phyloP scores from a whole-genome alignment of 2,329 filamentous ascomycete genomes.

The Trichoderma koningii region DNA sequence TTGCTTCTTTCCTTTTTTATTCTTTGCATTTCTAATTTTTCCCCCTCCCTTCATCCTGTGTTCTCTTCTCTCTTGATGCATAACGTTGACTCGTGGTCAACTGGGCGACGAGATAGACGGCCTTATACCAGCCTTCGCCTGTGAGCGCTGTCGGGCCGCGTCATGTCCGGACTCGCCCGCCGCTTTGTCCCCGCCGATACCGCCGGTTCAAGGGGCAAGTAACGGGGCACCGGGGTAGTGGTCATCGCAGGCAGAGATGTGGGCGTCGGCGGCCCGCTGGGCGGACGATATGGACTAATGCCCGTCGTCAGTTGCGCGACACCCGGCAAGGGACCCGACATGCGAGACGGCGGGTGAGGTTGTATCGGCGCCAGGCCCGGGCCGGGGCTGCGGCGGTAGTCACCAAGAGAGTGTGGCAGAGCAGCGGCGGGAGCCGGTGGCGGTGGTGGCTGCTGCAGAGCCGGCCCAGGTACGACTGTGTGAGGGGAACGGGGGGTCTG shows the following conservation, averaged over 20 bases:
- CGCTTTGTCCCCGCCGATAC: slow-evolving; percentile 53
- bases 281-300: slow-evolving; percentile 56
- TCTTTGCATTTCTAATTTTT: too few relatives aligned
- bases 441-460: slow-evolving; percentile 34
- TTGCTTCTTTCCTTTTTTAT: neutral
- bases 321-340: slow-evolving; percentile 57
- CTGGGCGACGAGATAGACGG: neutral
- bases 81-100: neutral
- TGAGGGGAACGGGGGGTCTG: slow-evolving; percentile 28
- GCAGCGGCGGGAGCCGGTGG: slow-evolving; percentile 31
- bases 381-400: slow-evolving; percentile 40
- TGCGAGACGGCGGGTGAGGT: slow-evolving; percentile 42
- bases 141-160: slow-evolving; percentile 49
- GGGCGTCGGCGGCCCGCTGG: slow-evolving; percentile 24
- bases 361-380: slow-evolving; percentile 58
- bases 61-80: neutral
- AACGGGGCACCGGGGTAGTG: slow-evolving; percentile 31
- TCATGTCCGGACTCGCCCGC: slow-evolving; percentile 52
- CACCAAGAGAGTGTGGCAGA: slow-evolving; percentile 30
- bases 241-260: slow-evolving; percentile 23
- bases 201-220: slow-evolving; percentile 44
- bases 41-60: too few relatives aligned
- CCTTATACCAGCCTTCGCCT: slow-evolving; percentile 42
- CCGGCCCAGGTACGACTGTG: slow-evolving; percentile 28
- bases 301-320: slow-evolving; percentile 66